A percentile compares a stretch with the other conserved stretches of the same genome.
Evolutionary conservation across 371 early-diverging fungal genomes (phyloP).

Genomic region (Mucor sp.): DNA sequence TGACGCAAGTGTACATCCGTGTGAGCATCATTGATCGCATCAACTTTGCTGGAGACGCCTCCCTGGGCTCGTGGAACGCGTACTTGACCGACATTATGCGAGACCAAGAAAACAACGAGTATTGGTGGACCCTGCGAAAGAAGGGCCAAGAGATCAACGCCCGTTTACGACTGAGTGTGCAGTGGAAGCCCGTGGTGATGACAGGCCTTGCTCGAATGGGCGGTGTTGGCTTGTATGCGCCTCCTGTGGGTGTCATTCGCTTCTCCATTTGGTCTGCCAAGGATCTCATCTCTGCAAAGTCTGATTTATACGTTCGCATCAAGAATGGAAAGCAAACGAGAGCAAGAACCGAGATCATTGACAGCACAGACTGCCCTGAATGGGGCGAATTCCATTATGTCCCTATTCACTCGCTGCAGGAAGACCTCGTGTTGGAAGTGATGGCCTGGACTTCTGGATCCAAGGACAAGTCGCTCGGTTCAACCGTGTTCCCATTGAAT

Average conservation of each 20-base stretch:
- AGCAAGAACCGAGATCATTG: slow-evolving; percentile 70
- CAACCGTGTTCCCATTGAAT: slow-evolving; percentile 42
- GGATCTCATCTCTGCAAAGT: slow-evolving; percentile 63
- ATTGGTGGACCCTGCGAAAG: slow-evolving; percentile 45
- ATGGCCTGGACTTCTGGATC: slow-evolving; percentile 70
- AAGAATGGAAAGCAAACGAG: slow-evolving; percentile 63
- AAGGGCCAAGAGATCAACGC: slow-evolving; percentile 31
- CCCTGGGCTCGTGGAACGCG: slow-evolving; percentile 45
- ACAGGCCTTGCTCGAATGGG: slow-evolving; percentile 37
- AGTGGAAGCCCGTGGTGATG: slow-evolving; percentile 64
- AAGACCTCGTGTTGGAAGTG: slow-evolving; percentile 72
- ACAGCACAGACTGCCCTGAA: slow-evolving; percentile 75
- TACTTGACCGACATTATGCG: slow-evolving; percentile 41
- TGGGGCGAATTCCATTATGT: slow-evolving; percentile 87
- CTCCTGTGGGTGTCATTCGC: slow-evolving; percentile 82
- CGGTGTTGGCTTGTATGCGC: slow-evolving; percentile 42
- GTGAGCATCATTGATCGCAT: slow-evolving; percentile 25
- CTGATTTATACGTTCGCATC: slow-evolving; percentile 82
- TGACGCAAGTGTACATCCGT: slow-evolving; percentile 34
- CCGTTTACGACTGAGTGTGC: slow-evolving; percentile 46
- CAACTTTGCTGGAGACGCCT: slow-evolving; percentile 26
- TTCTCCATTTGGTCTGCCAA: slow-evolving; percentile 75
- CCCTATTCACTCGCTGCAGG: slow-evolving; percentile 66
- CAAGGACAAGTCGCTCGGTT: slow-evolving; percentile 73
- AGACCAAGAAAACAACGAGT: slow-evolving; percentile 37